Evolutionary conservation across 2,329 filamentous ascomycete genomes (phyloP), one percentile per base, ranked within the genome.

Genomic region (Microsporum ferrugineum): DNA sequence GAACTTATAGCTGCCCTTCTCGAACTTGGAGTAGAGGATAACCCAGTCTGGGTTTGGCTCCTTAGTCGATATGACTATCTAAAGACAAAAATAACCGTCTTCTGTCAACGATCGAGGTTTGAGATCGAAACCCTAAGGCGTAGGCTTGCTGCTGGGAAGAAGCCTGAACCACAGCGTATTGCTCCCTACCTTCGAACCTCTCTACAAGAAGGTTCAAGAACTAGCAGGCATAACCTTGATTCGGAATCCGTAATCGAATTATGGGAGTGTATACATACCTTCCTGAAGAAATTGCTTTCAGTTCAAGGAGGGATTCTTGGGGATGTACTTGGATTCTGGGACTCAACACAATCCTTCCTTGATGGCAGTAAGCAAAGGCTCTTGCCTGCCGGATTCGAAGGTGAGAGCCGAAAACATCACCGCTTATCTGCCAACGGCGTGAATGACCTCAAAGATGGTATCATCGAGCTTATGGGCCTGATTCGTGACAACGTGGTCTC

Each of bases 11-110:
- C 85, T 27, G 80, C 96, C 39, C 80, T 99, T 59, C 77, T 99
- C n/a, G 92, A 99, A 72, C 79, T 99, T 23, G 95, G 94, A 5
- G 91, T 96, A 1, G 88, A 95, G 7, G 91, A 97, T 63, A 99
- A 95, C 68, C 94, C 94, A 1, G 95, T 99, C 64, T 96, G 89
- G 89, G 82, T 95, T 8, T 99, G 94, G 91, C 83, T 99, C 31
- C 78, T 92, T 60, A 96, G 90, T 69, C 86, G 89, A 53, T 95
- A 91, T 70, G 89, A 96, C 65, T 86, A 91, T 69, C 80, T 99
- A 61, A 96, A 94, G 73, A 85, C 85, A 65, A 95, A 89, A 71
- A 92, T 97, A 59, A 83, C 84, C 47, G 79, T 82, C 0, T 88
- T 86, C 12, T 89, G 90, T 59, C 91, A 97, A 65, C 85, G 91